Conservation (phyloP, 2,329 filamentous ascomycete species). For the Tolypocladium tundrense region DNA sequence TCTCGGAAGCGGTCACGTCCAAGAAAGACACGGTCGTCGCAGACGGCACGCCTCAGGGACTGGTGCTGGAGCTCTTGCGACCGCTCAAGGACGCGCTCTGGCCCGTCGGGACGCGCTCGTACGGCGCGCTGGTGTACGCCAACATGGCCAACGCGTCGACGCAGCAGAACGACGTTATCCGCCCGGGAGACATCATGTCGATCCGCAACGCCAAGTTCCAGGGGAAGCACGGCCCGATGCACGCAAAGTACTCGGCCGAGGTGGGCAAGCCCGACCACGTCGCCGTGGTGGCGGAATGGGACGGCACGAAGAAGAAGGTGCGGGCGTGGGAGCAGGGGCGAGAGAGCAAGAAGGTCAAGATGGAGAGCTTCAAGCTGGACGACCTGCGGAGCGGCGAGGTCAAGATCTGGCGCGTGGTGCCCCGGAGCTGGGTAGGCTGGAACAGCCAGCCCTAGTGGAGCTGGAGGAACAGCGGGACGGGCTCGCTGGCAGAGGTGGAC, state of each 20-base stretch:
- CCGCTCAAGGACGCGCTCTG: slow-evolving; percentile 63
- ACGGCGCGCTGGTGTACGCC: slow-evolving; percentile 84
- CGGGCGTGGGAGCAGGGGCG: slow-evolving; percentile 90
- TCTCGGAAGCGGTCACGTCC: slow-evolving; percentile 57
- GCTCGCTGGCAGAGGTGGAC: not conserved
- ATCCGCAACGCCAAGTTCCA: slow-evolving; percentile 92
- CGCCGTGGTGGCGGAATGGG: slow-evolving; percentile 88
- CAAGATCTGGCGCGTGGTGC: slow-evolving; percentile 94
- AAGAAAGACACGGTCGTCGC: slow-evolving; percentile 75
- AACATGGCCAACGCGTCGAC: slow-evolving; percentile 93
- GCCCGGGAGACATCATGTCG: slow-evolving; percentile 82
- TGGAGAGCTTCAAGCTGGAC: slow-evolving; percentile 88
- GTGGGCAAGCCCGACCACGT: slow-evolving; percentile 87
- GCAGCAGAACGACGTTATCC: slow-evolving; percentile 84
- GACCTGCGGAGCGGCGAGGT: slow-evolving; percentile 90
- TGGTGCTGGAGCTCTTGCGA: slow-evolving; percentile 71
- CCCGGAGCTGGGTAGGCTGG: slow-evolving; percentile 88
- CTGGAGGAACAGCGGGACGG: slow-evolving; percentile 7
- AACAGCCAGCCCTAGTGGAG: slow-evolving; percentile 46
- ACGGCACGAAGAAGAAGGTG: slow-evolving; percentile 97
- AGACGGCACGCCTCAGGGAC: slow-evolving; percentile 68
- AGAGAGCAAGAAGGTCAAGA: slow-evolving; percentile 86
- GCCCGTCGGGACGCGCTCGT: slow-evolving; percentile 81
- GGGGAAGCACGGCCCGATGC: slow-evolving; percentile 90
- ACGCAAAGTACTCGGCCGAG: slow-evolving; percentile 83